Conservation (phyloP, 2,329 filamentous ascomycete species). For the Plenodomus tracheiphilus region DNA sequence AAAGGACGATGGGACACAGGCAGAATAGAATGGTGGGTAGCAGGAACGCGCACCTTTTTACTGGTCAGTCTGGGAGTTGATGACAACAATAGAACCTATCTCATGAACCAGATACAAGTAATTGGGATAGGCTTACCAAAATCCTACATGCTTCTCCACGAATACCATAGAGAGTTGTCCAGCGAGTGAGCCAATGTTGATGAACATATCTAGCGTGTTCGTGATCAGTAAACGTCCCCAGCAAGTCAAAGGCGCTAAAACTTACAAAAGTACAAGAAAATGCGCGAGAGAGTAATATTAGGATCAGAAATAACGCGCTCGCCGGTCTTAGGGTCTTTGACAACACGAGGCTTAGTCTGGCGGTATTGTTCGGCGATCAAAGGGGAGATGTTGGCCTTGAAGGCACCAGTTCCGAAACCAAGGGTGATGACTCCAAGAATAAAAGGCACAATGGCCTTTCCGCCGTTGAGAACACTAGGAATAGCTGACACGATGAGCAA, state of each 20-base stretch:
- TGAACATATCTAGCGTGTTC: slow-evolving; percentile 58
- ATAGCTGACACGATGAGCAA: slow-evolving; percentile 59
- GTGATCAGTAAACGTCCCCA: no score
- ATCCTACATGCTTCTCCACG: slow-evolving; percentile 74
- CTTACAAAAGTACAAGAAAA: slow-evolving; percentile 51
- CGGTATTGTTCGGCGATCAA: slow-evolving; percentile 72
- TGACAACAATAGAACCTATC: no score
- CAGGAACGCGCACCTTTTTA: slow-evolving; percentile 69
- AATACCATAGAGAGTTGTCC: slow-evolving; percentile 74
- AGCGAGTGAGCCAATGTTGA: slow-evolving; percentile 65
- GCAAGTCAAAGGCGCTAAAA: slow-evolving; percentile 9
- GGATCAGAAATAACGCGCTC: slow-evolving; percentile 73
- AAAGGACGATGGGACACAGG: slow-evolving; percentile 63
- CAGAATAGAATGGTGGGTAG: slow-evolving; percentile 69
- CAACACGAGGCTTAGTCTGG: slow-evolving; percentile 61
- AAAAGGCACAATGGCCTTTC: slow-evolving; percentile 54
- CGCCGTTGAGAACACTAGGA: slow-evolving; percentile 51
- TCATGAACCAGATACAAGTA: no score
- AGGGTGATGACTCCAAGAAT: slow-evolving; percentile 55
- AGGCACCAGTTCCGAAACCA: slow-evolving; percentile 52
- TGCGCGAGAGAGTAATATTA: slow-evolving; percentile 67
- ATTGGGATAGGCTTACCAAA: no score
- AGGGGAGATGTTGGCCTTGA: slow-evolving; percentile 58
- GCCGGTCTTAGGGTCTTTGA: slow-evolving; percentile 57
- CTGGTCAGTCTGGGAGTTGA: no score